phyloP scores from a whole-genome alignment of 371 early-diverging fungal genomes.

The Mucor indicus region DNA sequence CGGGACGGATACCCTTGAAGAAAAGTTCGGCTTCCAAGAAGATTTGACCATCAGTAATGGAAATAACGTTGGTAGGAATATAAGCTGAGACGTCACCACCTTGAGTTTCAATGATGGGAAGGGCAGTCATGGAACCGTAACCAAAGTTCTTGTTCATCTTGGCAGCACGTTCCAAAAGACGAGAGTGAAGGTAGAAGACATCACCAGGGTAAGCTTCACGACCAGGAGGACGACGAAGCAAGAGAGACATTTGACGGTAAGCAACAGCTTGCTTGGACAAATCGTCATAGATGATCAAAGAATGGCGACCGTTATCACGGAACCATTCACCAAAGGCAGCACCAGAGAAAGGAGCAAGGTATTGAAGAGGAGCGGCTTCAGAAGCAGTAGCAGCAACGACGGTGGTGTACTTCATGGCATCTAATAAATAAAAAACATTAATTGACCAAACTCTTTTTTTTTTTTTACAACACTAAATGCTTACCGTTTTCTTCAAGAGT shows the following conservation, averaged over 20 bases:
- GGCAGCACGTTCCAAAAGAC: constrained; percentile 96
- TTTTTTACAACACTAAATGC: not conserved
- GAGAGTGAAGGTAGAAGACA: constrained; percentile 96
- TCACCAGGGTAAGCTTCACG: constrained; percentile 98
- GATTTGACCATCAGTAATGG: constrained; percentile 92
- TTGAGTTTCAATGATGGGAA: constrained; percentile 97
- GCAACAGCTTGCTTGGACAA: constrained; percentile 97
- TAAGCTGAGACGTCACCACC: constrained; percentile 98
- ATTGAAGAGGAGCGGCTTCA: constrained; percentile 94
- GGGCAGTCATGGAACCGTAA: constrained; percentile 92
- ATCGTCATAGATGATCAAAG: constrained; percentile 94
- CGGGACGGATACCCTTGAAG: constrained; percentile 98
- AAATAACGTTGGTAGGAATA: constrained; percentile 98
- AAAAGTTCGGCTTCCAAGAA: constrained; percentile 97
- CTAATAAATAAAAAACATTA: too few relatives aligned
- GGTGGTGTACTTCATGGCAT: constrained; percentile 82
- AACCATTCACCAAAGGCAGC: constrained; percentile 93
- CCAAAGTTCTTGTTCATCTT: constrained; percentile 94
- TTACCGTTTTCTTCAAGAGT: constrained; percentile 86
- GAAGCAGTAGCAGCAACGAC: constrained; percentile 97
- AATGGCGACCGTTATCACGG: constrained; percentile 96
- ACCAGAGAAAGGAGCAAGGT: constrained; percentile 95
- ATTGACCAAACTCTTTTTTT: too few relatives aligned
- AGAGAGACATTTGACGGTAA: constrained; percentile 96
- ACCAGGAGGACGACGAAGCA: constrained; percentile 97